Conservation (phyloP, 2,329 filamentous ascomycete species). For the Aspergillus candidus region DNA sequence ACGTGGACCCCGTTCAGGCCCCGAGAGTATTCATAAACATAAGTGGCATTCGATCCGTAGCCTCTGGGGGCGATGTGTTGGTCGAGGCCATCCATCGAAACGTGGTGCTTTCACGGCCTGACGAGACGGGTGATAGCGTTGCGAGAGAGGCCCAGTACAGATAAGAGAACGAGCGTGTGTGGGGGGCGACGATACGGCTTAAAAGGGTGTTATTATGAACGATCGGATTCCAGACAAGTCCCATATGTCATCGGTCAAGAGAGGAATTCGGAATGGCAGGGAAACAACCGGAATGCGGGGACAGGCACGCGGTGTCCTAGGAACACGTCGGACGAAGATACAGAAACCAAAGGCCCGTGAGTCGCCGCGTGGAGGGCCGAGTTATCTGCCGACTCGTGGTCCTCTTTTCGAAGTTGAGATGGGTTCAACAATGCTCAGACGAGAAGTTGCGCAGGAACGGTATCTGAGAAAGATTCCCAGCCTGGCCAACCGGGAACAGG, state of each 20-base stretch:
- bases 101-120: conserved; percentile 3
- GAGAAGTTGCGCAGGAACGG: no score
- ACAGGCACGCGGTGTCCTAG: neutral
- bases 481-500: no score
- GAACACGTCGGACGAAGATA: neutral
- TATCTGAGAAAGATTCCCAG: no score
- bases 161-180: neutral
- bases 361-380: neutral
- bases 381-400: no score
- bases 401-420: no score
- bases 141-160: neutral
- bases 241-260: conserved; percentile 7
- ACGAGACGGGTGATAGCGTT: conserved; percentile 3
- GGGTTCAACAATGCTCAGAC: no score
- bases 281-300: conserved; percentile 20
- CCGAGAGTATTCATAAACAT: conserved; percentile 37
- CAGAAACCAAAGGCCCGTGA: neutral
- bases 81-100: conserved; percentile 24
- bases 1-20: conserved; percentile 36
- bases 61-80: conserved; percentile 20
- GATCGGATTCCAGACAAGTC: conserved; percentile 1
- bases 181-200: neutral
- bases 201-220: neutral
- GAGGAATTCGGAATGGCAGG: conserved; percentile 14
- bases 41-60: conserved; percentile 32